phyloP scores from a whole-genome alignment of 2,329 filamentous ascomycete species.

The Trichoderma koningii region DNA sequence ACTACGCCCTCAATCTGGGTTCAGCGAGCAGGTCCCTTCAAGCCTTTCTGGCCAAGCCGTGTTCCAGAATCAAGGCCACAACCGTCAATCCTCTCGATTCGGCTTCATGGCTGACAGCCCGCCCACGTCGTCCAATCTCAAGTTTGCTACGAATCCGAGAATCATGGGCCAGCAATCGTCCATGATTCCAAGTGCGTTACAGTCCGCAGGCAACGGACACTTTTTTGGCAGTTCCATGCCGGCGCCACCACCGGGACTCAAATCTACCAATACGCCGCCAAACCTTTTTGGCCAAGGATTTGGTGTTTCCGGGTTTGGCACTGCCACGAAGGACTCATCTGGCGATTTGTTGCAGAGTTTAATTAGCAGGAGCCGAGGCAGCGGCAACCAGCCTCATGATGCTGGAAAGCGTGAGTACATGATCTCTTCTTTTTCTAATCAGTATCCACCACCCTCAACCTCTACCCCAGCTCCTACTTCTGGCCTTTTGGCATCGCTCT shows the following conservation, averaged over 20 bases:
- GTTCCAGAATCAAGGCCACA: constrained; percentile 68
- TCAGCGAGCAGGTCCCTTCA: constrained; percentile 61
- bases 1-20: constrained; percentile 65
- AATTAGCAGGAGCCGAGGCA: constrained; percentile 69
- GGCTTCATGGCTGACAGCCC: constrained; percentile 80
- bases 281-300: constrained; percentile 95
- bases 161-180: constrained; percentile 81
- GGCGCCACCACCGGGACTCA: constrained; percentile 90
- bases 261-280: constrained; percentile 91
- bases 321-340: constrained; percentile 69
- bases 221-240: constrained; percentile 86
- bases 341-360: constrained; percentile 73
- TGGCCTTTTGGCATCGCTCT: constrained; percentile 88
- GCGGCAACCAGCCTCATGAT: constrained; percentile 74
- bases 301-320: constrained; percentile 69
- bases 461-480: constrained; percentile 86
- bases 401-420: constrained; percentile 98
- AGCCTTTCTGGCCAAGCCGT: constrained; percentile 54
- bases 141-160: constrained; percentile 75
- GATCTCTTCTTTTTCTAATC: constrained; percentile 88
- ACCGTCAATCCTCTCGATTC: constrained; percentile 81
- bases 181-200: constrained; percentile 75
- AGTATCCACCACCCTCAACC: constrained; percentile 79
- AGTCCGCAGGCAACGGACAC: constrained; percentile 63
- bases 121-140: constrained; percentile 57